Conservation (phyloP, 164 flowering plant species). For the Liriodendron chinense region DNA sequence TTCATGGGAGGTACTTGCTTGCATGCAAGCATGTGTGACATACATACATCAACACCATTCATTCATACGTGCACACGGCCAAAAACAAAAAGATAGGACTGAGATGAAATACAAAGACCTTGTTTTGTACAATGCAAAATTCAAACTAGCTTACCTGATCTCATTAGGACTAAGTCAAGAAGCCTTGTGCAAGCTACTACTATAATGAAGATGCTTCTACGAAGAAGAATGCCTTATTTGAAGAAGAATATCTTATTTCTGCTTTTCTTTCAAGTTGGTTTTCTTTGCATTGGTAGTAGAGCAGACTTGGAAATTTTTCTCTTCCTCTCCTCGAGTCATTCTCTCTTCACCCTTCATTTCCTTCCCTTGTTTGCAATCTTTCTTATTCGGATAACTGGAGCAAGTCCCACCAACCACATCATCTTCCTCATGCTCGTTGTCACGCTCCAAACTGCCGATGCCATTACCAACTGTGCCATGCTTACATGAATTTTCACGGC, state of each 20-base stretch:
- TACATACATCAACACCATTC: neutral
- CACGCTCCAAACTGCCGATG: conserved; percentile 6
- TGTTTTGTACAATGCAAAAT: neutral
- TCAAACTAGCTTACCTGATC: neutral
- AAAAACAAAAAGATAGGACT: neutral
- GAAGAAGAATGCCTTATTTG: neutral
- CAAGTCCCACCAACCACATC: conserved; percentile 5
- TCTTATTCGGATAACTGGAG: conserved; percentile 17
- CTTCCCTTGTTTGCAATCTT: conserved; percentile 24
- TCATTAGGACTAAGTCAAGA: neutral
- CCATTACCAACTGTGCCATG: conserved; percentile 10
- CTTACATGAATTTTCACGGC: conserved; percentile 22
- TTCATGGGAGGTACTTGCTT: neutral
- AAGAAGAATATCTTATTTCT: neutral
- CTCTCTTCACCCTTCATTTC: conserved; percentile 19
- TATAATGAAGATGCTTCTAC: neutral
- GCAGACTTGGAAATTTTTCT: conserved; percentile 24
- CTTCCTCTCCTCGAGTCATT: conserved; percentile 10
- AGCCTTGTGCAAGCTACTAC: neutral
- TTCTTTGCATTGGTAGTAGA: conserved; percentile 31
- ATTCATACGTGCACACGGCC: neutral
- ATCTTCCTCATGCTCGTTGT: neutral
- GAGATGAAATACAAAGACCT: neutral
- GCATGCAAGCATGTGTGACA: neutral
- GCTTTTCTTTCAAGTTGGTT: conserved; percentile 15